Evolutionary conservation across 345 rosid species (phyloP).

Genomic region (Angophora floribunda): DNA sequence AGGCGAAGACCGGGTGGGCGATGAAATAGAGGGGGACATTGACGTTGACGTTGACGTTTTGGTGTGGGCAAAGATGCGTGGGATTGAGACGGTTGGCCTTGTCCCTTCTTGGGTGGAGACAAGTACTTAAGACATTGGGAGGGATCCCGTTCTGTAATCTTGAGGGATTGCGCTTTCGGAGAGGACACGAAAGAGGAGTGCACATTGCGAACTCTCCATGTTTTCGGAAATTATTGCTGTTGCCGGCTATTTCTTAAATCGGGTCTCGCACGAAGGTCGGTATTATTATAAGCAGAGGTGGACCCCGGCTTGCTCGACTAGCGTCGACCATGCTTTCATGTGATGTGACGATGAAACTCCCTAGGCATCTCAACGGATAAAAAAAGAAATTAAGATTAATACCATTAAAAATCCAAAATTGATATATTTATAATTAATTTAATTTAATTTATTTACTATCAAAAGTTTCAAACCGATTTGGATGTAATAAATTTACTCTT

Average conservation of each 20-base stretch:
- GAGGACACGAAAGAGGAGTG: not conserved
- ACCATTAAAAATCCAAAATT: too few relatives aligned
- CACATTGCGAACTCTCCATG: not conserved
- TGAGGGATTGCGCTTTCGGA: not conserved
- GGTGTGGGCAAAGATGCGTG: not conserved
- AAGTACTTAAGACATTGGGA: not conserved
- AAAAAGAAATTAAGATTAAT: too few relatives aligned
- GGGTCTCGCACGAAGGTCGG: too few relatives aligned
- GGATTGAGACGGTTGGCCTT: not conserved
- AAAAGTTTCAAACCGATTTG: too few relatives aligned
- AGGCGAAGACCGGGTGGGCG: not conserved
- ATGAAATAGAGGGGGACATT: not conserved
- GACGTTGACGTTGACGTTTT: not conserved
- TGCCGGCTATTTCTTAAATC: not conserved
- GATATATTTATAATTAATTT: too few relatives aligned
- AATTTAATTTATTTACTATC: too few relatives aligned
- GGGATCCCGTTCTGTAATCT: not conserved
- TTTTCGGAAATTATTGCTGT: not conserved
- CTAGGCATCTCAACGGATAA: too few relatives aligned
- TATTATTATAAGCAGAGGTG: too few relatives aligned
- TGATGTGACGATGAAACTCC: too few relatives aligned
- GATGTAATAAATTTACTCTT: too few relatives aligned
- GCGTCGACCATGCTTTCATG: too few relatives aligned
- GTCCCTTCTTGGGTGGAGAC: not conserved
- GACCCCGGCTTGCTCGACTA: too few relatives aligned